A percentile compares a stretch with the other conserved stretches of the same genome.
phyloP scores from a whole-genome alignment of 495 filamentous ascomycete species.

The Entonaema liquescens region DNA sequence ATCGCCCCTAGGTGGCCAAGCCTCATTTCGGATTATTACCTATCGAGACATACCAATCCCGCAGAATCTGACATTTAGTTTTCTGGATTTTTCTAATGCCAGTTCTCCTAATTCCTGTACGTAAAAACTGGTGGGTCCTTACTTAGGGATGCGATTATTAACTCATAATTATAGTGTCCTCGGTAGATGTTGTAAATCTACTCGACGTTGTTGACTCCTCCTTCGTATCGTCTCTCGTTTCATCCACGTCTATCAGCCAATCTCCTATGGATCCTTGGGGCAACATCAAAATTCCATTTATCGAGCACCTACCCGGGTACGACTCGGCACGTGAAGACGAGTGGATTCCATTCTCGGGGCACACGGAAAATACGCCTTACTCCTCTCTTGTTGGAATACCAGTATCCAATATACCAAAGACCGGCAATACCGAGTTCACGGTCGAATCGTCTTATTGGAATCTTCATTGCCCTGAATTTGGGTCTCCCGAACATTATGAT shows the following conservation, averaged over 20 bases:
- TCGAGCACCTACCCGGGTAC: slow-evolving; percentile 4
- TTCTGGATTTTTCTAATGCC: slow-evolving; percentile 1
- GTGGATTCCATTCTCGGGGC: not conserved
- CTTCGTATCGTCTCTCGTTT: not conserved
- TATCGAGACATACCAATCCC: not conserved
- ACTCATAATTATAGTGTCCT: not conserved
- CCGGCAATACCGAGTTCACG: not conserved
- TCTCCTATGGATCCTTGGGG: slow-evolving; percentile 7
- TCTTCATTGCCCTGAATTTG: not conserved
- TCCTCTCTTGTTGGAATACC: slow-evolving; percentile 4
- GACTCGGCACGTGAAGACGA: not conserved
- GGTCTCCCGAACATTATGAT: not conserved
- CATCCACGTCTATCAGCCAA: not conserved
- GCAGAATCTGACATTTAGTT: not conserved
- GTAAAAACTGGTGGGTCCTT: not conserved
- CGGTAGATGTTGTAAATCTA: not conserved
- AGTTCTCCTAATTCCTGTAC: not conserved
- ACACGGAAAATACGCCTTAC: not conserved
- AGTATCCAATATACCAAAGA: not conserved
- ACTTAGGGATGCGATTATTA: not conserved
- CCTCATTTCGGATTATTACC: not conserved
- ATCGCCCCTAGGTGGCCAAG: slow-evolving; percentile 6
- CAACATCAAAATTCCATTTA: slow-evolving; percentile 2
- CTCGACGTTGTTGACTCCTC: not conserved
- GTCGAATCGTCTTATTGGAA: slow-evolving; percentile 1